These are phyloP conservation scores for Pseudocercospora musae DNA, from an alignment of 2,329 filamentous ascomycete species.

Conservation along the genomic window DNA sequence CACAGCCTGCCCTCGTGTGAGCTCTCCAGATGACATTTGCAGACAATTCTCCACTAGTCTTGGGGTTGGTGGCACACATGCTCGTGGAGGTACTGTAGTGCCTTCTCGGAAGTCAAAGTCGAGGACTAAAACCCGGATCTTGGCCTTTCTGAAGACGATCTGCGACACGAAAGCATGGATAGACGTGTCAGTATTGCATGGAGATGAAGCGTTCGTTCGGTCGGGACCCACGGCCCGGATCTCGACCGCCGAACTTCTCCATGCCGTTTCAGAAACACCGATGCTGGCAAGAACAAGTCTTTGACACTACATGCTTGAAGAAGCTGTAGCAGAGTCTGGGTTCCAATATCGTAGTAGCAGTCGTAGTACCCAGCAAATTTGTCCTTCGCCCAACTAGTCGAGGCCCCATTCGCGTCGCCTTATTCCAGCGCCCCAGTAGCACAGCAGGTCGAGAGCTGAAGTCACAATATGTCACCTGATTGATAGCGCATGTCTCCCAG, in stretches of 20 bases:
- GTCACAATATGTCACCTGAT: slow-evolving; percentile 16
- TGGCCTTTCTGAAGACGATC: slow-evolving; percentile 4
- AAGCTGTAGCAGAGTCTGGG: not conserved
- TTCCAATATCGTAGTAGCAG: not conserved
- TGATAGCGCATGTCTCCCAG: slow-evolving; percentile 16
- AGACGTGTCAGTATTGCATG: not conserved
- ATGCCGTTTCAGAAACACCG: not conserved
- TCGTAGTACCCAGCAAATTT: not conserved
- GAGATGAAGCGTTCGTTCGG: not conserved
- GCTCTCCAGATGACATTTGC: not conserved
- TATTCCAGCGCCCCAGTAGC: not conserved
- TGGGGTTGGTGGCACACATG: not conserved
- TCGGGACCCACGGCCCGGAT: not conserved
- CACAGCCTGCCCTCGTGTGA: not conserved
- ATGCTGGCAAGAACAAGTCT: not conserved
- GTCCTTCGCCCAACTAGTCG: not conserved
- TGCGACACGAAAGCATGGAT: not conserved
- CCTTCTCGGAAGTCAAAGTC: not conserved
- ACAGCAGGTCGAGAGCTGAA: not conserved
- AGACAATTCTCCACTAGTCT: not conserved
- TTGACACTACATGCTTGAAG: not conserved
- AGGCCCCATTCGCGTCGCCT: not conserved
- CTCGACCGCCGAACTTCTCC: not conserved
- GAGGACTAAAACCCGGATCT: not conserved
- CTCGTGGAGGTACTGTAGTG: not conserved